phyloP scores from a whole-genome alignment of 163 green algal genomes.

The Scenedesmus sp. region DNA sequence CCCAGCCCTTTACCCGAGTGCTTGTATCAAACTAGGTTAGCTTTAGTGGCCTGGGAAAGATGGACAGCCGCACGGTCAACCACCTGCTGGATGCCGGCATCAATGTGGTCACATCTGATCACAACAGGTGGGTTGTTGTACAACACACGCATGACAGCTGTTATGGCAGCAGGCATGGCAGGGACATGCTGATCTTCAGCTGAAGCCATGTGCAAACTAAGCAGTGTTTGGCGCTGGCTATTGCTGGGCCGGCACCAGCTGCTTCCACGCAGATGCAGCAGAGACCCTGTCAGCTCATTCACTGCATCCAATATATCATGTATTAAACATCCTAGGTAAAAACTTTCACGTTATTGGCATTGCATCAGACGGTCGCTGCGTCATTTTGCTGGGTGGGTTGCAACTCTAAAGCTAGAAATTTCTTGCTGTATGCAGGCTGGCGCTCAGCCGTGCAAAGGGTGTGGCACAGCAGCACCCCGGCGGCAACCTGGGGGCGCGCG shows the following conservation, averaged over 20 bases:
- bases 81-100: slow-evolving; percentile 62
- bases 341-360: too few relatives aligned
- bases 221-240: too few relatives aligned
- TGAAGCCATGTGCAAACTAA: neutral
- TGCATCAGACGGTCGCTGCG: too few relatives aligned
- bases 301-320: too few relatives aligned
- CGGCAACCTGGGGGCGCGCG: slow-evolving; percentile 39
- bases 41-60: slow-evolving; percentile 79
- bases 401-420: too few relatives aligned
- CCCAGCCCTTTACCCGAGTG: neutral
- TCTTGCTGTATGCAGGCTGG: neutral
- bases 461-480: slow-evolving; percentile 10
- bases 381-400: too few relatives aligned
- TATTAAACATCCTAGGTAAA: too few relatives aligned
- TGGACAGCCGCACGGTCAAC: slow-evolving; percentile 70
- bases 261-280: too few relatives aligned
- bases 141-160: neutral
- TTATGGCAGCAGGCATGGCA: neutral
- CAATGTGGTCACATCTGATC: slow-evolving; percentile 19
- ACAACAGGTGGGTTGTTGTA: slow-evolving; percentile 5
- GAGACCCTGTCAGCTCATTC: too few relatives aligned
- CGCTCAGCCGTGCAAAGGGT: neutral
- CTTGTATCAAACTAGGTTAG: slow-evolving; percentile 53
- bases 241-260: too few relatives aligned
- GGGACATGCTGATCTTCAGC: too few relatives aligned